These are phyloP conservation scores for Mrakia hoshinonis DNA, from an alignment of 768 basidiomycete genomes.

Conservation along the genomic window DNA sequence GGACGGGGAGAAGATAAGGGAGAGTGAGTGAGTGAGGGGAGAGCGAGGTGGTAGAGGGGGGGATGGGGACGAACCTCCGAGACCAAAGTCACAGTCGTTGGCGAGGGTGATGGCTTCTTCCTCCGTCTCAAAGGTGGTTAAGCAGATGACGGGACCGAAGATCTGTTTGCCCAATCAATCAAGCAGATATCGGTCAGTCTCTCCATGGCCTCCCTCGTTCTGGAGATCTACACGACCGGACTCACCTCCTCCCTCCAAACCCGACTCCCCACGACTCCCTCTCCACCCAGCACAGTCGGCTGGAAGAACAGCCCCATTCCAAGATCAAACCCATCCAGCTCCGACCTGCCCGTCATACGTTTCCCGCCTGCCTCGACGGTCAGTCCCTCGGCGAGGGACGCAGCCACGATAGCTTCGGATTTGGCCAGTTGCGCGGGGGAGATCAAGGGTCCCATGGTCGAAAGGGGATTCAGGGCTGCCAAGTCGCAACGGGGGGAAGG, in stretches of 20 bases:
- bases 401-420: slow-evolving; percentile 52
- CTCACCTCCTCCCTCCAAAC: slow-evolving; percentile 69
- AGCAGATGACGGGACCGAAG: slow-evolving; percentile 75
- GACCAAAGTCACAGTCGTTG: slow-evolving; percentile 67
- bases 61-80: slow-evolving; percentile 44
- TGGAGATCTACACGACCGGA: no score
- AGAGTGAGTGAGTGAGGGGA: background rate
- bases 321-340: slow-evolving; percentile 64
- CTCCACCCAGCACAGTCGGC: slow-evolving; percentile 60
- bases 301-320: slow-evolving; percentile 65
- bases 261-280: slow-evolving; percentile 52
- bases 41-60: background rate
- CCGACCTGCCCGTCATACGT: slow-evolving; percentile 55
- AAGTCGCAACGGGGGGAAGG: slow-evolving; percentile 14
- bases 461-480: slow-evolving; percentile 60
- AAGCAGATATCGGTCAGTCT: background rate
- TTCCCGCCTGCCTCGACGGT: slow-evolving; percentile 52
- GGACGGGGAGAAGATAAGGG: background rate
- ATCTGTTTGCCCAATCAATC: background rate
- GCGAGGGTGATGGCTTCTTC: slow-evolving; percentile 59
- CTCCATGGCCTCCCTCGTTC: no score
- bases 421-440: slow-evolving; percentile 56
- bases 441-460: slow-evolving; percentile 74
- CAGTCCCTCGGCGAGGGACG: slow-evolving; percentile 48
- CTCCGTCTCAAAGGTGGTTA: slow-evolving; percentile 57